phyloP scores from a whole-genome alignment of 768 basidiomycete genomes.

The Tylopilus subfusipes region DNA sequence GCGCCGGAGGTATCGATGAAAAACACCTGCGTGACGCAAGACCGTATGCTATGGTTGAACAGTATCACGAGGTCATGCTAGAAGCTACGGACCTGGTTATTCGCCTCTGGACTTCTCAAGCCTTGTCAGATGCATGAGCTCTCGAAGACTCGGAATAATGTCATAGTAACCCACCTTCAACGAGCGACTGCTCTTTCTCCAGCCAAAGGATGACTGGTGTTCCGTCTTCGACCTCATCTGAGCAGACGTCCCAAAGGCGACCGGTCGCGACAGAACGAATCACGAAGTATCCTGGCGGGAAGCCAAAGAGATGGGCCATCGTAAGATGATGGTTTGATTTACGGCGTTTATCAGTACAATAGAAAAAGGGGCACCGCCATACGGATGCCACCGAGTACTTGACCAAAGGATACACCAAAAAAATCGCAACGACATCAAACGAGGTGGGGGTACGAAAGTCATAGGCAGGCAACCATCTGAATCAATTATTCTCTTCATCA shows the following conservation, averaged over 20 bases:
- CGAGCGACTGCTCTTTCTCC: constrained; percentile 71
- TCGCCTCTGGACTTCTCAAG: constrained; percentile 61
- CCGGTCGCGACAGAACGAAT: constrained; percentile 36
- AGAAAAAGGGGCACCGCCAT: not conserved
- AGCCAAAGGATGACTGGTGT: constrained; percentile 59
- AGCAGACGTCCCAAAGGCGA: constrained; percentile 36
- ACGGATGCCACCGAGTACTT: too few species aligned
- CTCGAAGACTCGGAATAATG: not conserved
- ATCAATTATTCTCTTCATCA: constrained; percentile 19
- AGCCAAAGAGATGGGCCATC: constrained; percentile 29
- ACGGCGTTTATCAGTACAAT: not conserved
- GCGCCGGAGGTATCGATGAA: constrained; percentile 77
- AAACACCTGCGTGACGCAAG: constrained; percentile 56
- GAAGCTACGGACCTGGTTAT: constrained; percentile 60
- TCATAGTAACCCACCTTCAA: constrained; percentile 55
- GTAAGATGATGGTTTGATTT: not conserved
- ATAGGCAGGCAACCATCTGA: not conserved
- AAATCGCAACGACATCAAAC: too few species aligned
- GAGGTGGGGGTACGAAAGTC: too few species aligned
- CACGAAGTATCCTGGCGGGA: constrained; percentile 41
- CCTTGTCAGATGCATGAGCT: constrained; percentile 37
- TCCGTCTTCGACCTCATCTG: constrained; percentile 35
- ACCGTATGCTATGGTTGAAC: not conserved
- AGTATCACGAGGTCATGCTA: not conserved
- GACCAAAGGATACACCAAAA: too few species aligned